Evolutionary conservation across 331 rosid genomes (phyloP).

Genomic region (Arachis monticola): DNA sequence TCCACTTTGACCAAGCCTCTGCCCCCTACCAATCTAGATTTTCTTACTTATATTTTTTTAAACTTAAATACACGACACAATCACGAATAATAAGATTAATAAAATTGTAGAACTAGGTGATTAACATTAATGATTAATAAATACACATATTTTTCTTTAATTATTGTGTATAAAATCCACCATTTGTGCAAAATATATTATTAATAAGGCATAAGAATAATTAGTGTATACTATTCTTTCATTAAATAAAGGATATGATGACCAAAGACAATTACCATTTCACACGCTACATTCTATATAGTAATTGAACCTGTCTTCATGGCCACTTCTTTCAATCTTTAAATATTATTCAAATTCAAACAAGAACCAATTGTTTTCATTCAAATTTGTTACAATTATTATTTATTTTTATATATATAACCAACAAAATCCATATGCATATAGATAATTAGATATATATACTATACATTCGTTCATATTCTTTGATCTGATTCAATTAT

Average conservation of each 20-base stretch:
- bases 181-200: conserved; percentile 32
- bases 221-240: conserved; percentile 11
- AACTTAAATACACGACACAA: neutral
- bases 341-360: conserved; percentile 28
- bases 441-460: neutral
- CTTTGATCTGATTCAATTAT: conserved; percentile 9
- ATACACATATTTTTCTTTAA: neutral
- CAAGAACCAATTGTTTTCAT: neutral
- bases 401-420: neutral
- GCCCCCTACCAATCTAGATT: conserved; percentile 25
- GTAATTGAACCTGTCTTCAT: conserved; percentile 43
- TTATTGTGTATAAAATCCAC: conserved; percentile 18
- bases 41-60: neutral
- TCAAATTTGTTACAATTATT: conserved; percentile 10
- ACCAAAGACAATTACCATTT: neutral
- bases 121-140: neutral
- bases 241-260: neutral
- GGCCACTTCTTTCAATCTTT: conserved; percentile 20
- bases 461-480: neutral
- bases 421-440: neutral
- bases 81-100: neutral
- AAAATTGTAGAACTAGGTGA: too few species aligned
- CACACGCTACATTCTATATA: neutral
- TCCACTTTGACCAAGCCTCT: conserved; percentile 41
- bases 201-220: neutral